Evolutionary conservation across 106 monocot genomes (phyloP).

Genomic region (Allium sativum): DNA sequence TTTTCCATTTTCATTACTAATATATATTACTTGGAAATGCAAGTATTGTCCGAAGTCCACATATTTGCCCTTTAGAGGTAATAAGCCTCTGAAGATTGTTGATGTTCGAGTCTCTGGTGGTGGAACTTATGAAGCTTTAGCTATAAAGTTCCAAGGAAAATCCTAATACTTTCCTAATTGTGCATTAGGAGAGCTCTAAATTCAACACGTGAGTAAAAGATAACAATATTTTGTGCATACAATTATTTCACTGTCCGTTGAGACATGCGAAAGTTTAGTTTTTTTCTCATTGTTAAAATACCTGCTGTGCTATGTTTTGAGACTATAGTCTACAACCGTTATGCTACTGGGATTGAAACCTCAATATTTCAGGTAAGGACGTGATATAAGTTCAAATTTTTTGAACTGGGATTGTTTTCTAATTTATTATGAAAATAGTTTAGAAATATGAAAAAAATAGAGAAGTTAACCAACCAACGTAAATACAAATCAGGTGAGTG

Average conservation of each 20-base stretch:
- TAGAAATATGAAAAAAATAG: conserved; percentile 55
- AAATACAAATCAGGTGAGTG: conserved; percentile 67
- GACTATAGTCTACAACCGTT: conserved; percentile 40
- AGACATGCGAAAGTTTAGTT: too few relatives aligned
- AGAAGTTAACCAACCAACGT: conserved; percentile 44
- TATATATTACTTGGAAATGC: too few relatives aligned
- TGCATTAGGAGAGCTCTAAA: conserved; percentile 45
- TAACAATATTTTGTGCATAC: too few relatives aligned
- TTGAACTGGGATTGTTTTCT: neutral
- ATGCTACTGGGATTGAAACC: conserved; percentile 29
- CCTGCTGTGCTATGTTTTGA: conserved; percentile 12
- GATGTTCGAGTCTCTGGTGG: conserved; percentile 42
- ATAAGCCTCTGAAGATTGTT: conserved; percentile 52
- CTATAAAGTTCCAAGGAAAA: conserved; percentile 43
- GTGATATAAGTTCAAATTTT: neutral
- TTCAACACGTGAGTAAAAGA: conserved; percentile 30
- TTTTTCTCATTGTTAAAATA: conserved; percentile 9
- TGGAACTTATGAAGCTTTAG: too few relatives aligned
- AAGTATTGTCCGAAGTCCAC: conserved; percentile 63
- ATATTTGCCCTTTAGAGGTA: conserved; percentile 60
- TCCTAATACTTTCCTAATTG: conserved; percentile 54
- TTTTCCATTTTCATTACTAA: too few relatives aligned
- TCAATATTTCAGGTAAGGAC: conserved; percentile 48
- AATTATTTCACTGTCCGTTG: too few relatives aligned
- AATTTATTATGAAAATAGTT: conserved; percentile 17